These are phyloP conservation scores for Actinomortierella wolfii DNA, from an alignment of 371 early-diverging fungal genomes.

Conservation along the genomic window DNA sequence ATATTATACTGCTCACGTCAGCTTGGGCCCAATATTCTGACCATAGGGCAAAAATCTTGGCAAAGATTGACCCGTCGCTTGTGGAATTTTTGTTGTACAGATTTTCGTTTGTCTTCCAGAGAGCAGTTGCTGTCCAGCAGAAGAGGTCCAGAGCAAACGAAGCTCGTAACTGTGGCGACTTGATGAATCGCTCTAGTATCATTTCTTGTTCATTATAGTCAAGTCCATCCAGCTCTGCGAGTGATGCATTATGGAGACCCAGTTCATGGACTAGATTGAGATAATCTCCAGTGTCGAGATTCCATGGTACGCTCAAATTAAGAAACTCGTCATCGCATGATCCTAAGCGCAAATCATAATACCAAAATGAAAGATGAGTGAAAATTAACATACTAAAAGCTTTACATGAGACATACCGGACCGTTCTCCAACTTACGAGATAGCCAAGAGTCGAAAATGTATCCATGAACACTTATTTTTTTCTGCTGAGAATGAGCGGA, in stretches of 20 bases:
- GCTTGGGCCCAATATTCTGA: no score
- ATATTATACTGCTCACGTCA: no score
- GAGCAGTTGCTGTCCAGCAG: no score
- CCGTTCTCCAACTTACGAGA: slow-evolving; percentile 24
- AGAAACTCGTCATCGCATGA: slow-evolving; percentile 36
- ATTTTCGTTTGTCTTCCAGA: neutral
- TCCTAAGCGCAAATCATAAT: slow-evolving; percentile 5
- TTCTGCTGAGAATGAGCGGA: neutral
- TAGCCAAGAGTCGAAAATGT: slow-evolving; percentile 42
- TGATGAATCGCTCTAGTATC: slow-evolving; percentile 8
- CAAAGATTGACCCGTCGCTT: no score
- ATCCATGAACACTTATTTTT: slow-evolving; percentile 14
- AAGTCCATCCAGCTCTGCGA: slow-evolving; percentile 7
- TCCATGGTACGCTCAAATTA: slow-evolving; percentile 21
- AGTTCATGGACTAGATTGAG: slow-evolving; percentile 13
- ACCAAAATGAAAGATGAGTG: neutral
- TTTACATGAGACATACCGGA: neutral
- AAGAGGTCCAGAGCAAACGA: no score
- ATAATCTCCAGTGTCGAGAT: slow-evolving; percentile 12
- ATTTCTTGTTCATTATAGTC: slow-evolving; percentile 8
- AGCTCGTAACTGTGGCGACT: slow-evolving; percentile 5
- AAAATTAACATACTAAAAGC: neutral
- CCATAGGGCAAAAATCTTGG: no score
- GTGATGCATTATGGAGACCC: slow-evolving; percentile 9
- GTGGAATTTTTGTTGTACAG: neutral